Conservation (phyloP, 768 basidiomycete species). For the Mycena latifolia region DNA sequence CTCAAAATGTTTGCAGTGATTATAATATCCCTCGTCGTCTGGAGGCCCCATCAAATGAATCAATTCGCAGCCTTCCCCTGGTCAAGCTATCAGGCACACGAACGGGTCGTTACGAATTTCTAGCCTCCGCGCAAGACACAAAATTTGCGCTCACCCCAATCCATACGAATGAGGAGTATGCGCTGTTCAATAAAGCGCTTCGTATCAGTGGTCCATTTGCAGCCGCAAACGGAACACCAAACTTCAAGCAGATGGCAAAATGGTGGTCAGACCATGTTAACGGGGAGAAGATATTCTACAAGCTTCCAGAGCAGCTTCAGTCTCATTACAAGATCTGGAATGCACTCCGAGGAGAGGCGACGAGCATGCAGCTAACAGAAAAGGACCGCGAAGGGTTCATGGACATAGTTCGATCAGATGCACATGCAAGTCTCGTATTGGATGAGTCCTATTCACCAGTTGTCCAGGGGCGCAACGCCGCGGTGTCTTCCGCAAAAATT, state of each 20-base stretch:
- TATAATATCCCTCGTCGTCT: constrained; percentile 6
- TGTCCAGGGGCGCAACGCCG: not conserved
- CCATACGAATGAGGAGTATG: constrained; percentile 12
- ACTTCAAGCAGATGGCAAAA: constrained; percentile 12
- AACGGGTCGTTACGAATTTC: constrained; percentile 2
- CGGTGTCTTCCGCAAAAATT: not conserved
- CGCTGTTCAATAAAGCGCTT: constrained; percentile 2
- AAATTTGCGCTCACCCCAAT: constrained; percentile 13
- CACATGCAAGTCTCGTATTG: constrained; percentile 7
- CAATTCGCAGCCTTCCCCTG: not conserved
- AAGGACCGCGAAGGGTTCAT: not conserved
- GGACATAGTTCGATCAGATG: constrained; percentile 13
- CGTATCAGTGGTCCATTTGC: not conserved
- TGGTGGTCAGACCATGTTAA: constrained; percentile 12
- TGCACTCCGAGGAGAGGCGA: constrained; percentile 4
- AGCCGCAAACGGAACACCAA: not conserved
- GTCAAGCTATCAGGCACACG: not conserved
- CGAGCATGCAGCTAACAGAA: not conserved
- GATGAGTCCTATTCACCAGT: constrained; percentile 20
- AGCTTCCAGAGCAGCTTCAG: constrained; percentile 11
- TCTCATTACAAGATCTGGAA: constrained; percentile 15
- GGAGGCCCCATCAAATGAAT: not conserved
- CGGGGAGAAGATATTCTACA: constrained; percentile 16
- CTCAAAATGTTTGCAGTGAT: not conserved
- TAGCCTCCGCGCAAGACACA: constrained; percentile 7